phyloP scores from a whole-genome alignment of 2,329 filamentous ascomycete genomes.

The Penicillium sp. region DNA sequence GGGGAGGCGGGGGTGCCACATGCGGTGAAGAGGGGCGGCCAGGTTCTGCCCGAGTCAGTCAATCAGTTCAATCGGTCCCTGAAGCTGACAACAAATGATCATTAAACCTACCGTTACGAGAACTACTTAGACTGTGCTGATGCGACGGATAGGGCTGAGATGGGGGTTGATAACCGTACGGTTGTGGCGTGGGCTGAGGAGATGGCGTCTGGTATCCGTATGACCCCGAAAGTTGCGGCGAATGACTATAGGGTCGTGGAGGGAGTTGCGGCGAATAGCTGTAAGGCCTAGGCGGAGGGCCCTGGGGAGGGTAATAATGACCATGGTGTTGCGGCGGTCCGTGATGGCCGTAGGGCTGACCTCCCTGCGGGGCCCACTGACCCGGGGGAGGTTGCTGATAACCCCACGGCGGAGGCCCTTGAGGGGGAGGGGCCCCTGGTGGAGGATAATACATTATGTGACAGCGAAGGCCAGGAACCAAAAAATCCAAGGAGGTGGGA shows the following conservation, averaged over 20 bases:
- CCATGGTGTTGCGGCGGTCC: not conserved
- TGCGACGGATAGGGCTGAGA: slow-evolving; percentile 10
- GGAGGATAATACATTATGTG: slow-evolving; percentile 13
- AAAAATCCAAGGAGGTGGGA: slow-evolving; percentile 1
- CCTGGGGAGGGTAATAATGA: slow-evolving; percentile 7
- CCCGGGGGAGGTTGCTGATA: slow-evolving; percentile 10
- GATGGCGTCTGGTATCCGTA: slow-evolving; percentile 11
- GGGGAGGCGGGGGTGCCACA: slow-evolving; percentile 66
- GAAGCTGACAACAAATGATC: not conserved
- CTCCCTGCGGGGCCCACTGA: not conserved
- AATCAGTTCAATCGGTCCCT: slow-evolving; percentile 6
- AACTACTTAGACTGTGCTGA: slow-evolving; percentile 10
- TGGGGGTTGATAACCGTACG: not conserved
- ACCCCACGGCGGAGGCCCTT: slow-evolving; percentile 15
- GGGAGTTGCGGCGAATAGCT: not conserved
- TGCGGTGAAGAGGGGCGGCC: slow-evolving; percentile 53
- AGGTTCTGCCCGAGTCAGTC: slow-evolving; percentile 39
- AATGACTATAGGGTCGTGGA: slow-evolving; percentile 18
- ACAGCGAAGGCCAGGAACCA: not conserved
- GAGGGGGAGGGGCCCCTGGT: slow-evolving; percentile 16
- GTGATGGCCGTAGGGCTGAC: not conserved
- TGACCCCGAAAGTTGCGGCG: slow-evolving; percentile 11
- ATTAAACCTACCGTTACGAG: slow-evolving; percentile 12
- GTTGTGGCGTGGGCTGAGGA: slow-evolving; percentile 7
- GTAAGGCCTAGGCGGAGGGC: slow-evolving; percentile 3